Conservation (phyloP, 345 rosid species). For the Citrus australasica region DNA sequence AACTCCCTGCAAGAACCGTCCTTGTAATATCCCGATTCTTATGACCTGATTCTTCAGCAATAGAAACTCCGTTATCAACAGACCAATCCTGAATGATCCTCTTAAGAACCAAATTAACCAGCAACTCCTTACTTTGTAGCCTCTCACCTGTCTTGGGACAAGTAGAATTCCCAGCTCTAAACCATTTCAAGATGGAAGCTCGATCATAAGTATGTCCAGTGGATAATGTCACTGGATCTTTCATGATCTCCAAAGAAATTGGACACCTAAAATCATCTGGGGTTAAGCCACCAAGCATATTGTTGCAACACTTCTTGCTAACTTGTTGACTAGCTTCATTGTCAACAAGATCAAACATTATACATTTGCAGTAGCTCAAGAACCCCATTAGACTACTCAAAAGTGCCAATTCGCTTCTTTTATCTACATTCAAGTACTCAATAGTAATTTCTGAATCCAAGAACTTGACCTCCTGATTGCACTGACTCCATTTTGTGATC, state of each 20-base stretch:
- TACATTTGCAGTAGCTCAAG: conserved; percentile 57
- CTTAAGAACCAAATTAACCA: conserved; percentile 47
- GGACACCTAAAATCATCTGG: conserved; percentile 72
- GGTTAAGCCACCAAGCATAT: conserved; percentile 30
- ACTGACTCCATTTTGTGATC: conserved; percentile 58
- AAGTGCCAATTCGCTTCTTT: conserved; percentile 26
- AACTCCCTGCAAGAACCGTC: conserved; percentile 41
- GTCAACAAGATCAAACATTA: conserved; percentile 42
- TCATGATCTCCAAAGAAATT: conserved; percentile 68
- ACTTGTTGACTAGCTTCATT: conserved; percentile 14
- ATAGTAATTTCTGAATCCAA: conserved; percentile 44
- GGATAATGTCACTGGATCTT: conserved; percentile 57
- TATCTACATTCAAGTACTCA: conserved; percentile 28
- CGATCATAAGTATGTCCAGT: conserved; percentile 81
- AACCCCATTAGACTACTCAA: conserved; percentile 56
- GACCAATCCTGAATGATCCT: conserved; percentile 47
- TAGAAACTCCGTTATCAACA: conserved; percentile 37
- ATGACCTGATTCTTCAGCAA: conserved; percentile 15
- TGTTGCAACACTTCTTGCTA: background rate
- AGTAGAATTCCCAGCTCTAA: conserved; percentile 52
- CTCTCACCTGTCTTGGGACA: conserved; percentile 73
- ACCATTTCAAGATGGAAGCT: conserved; percentile 60
- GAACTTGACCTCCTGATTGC: conserved; percentile 51
- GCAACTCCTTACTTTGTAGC: conserved; percentile 32
- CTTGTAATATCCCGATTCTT: conserved; percentile 36